Evolutionary conservation across 768 basidiomycete species (phyloP), one percentile per base, ranked within the genome.

Genomic region (Pleurotus cornucopiae): DNA sequence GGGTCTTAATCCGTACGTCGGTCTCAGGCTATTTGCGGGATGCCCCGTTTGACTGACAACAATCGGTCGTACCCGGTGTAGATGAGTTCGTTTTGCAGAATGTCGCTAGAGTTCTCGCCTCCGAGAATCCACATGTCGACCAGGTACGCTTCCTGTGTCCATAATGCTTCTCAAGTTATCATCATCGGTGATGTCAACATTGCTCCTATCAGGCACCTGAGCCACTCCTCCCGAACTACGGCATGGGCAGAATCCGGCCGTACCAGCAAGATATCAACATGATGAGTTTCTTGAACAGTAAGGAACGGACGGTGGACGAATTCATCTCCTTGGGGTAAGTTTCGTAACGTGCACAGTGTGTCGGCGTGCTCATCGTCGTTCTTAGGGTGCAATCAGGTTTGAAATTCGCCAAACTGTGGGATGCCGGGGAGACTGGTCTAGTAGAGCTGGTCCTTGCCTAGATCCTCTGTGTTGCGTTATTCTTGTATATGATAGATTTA

Each of bases 151-250:
- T 38, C 25, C 14, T 44, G 1, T 34, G 7, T 34, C 30, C 7
- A 34, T 34, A 30, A n/a, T 7, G 30, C 30, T 30, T 30, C 23
- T 25, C 1, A 25, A 25, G 23, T 25, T 34, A 34, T 11, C 11
- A 3, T 11, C 30, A 34, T 34, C 20, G 20, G 20, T 34, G 30
- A 34, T 2, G 2, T 9, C 23, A 5, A 25, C 23, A 25, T 25
- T 25, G 7, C 30, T 9, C 59, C 39, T 49, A 38, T 44, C 59
- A 66, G 58, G 78, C 76, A 0, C 79, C 78, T 0, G 71, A 73
- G 52, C 80, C 77, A 0, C 64, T 82, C 48, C 67, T 81, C 2
- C 71, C 79, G 4, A 80, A 80, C 61, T 80, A 73, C 51, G 78
- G 77, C 14, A 67, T 71, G 5, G 79, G 75, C 1, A 67, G 66